Percentiles rank a stretch among this genome's conserved stretches.
Evolutionary conservation across 1,284 basidiomycete species (phyloP).

Genomic region (Sporisorium scitamineum): DNA sequence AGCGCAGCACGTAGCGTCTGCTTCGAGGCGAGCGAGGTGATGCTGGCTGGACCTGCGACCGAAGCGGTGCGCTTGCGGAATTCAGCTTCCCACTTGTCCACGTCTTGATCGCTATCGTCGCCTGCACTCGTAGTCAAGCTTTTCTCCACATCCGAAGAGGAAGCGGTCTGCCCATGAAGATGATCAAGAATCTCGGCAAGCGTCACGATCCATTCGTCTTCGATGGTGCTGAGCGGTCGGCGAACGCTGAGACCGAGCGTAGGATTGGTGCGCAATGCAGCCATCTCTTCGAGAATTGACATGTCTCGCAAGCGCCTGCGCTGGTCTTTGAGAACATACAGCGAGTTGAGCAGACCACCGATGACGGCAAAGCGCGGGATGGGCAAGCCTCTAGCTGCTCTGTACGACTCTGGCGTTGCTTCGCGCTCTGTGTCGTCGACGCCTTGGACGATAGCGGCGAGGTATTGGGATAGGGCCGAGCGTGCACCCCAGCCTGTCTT

Average conservation of each 20-base stretch:
- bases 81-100: conserved; percentile 58
- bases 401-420: conserved; percentile 35
- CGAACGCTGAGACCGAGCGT: conserved; percentile 46
- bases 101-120: conserved; percentile 3
- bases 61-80: conserved; percentile 50
- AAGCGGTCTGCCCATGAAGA: conserved; percentile 14
- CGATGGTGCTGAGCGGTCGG: conserved; percentile 31
- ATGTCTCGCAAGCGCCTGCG: conserved; percentile 36
- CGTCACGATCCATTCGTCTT: conserved; percentile 60
- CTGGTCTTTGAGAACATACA: conserved; percentile 56
- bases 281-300: conserved; percentile 52
- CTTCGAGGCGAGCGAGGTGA: conserved; percentile 35
- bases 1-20: conserved; percentile 16
- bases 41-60: conserved; percentile 30
- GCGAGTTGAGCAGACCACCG: conserved; percentile 60
- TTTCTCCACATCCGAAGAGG: not conserved
- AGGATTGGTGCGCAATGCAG: conserved; percentile 40
- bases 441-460: conserved; percentile 44
- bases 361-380: conserved; percentile 60
- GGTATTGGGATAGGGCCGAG: conserved; percentile 50
- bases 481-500: conserved; percentile 52
- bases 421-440: conserved; percentile 32
- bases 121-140: not conserved
- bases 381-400: conserved; percentile 37
- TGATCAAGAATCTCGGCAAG: conserved; percentile 55